Percentiles rank a stretch among this genome's conserved stretches.
These are phyloP conservation scores for Discostella stelligeroides DNA, from an alignment of 108 stramenopile genomes.

Conservation along the genomic window DNA sequence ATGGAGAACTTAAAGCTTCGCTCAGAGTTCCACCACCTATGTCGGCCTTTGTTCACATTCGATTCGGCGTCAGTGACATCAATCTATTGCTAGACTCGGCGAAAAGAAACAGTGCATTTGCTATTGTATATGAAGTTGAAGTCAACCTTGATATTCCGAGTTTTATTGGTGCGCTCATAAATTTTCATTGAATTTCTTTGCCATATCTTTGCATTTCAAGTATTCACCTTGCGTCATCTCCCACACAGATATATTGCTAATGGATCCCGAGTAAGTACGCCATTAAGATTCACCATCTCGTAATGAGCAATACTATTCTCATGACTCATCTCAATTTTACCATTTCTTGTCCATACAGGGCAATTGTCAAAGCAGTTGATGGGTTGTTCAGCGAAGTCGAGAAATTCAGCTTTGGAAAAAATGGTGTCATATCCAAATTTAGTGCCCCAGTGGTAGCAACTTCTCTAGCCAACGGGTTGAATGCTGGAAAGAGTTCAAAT, in stretches of 20 bases:
- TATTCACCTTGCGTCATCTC: neutral
- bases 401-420: conserved; percentile 17
- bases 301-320: neutral
- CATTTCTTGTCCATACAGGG: neutral
- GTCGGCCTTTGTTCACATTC: conserved; percentile 2
- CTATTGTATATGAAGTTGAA: conserved; percentile 6
- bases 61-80: conserved; percentile 20
- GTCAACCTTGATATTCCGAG: neutral
- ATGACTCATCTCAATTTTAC: neutral
- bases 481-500: too few relatives aligned
- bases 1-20: neutral
- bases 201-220: conserved; percentile 3
- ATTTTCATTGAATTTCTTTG: conserved; percentile 5
- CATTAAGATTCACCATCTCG: neutral
- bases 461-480: conserved; percentile 1
- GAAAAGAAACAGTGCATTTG: conserved; percentile 12
- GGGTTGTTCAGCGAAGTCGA: conserved; percentile 27
- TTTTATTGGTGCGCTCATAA: conserved; percentile 14
- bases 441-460: conserved; percentile 11
- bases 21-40: neutral
- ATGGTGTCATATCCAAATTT: conserved; percentile 36
- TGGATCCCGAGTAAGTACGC: conserved; percentile 11
- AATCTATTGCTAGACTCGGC: conserved; percentile 34
- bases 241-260: conserved; percentile 6
- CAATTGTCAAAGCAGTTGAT: conserved; percentile 20